Conservation (phyloP, 257 asterid species). For the Rauvolfia tetraphylla region DNA sequence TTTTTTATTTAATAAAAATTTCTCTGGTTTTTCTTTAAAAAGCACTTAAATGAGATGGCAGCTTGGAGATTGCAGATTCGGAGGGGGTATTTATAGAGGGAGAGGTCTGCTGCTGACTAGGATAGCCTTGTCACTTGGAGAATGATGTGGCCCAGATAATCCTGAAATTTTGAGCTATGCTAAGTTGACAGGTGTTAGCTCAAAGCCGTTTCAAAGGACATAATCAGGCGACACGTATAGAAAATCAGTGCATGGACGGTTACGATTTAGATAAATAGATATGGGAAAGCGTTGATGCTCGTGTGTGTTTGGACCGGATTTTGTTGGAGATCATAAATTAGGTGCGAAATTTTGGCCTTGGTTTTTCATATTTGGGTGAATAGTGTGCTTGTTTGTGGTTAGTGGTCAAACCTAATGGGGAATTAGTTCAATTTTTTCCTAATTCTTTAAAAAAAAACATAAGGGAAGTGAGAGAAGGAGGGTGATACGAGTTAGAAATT, state of each 20-base stretch:
- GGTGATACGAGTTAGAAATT: too few relatives aligned
- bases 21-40: not conserved
- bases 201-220: not conserved
- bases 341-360: constrained; percentile 19
- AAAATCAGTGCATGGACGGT: not conserved
- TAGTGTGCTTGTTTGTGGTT: constrained; percentile 12
- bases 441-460: not conserved
- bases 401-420: constrained; percentile 18
- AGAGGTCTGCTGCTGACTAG: constrained; percentile 19
- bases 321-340: not conserved
- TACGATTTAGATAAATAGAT: not conserved
- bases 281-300: not conserved
- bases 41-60: not conserved
- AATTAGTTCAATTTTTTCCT: not conserved
- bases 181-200: constrained; percentile 12
- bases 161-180: constrained; percentile 8
- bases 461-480: too few relatives aligned
- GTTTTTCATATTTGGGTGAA: constrained; percentile 1
- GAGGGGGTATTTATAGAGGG: constrained; percentile 14
- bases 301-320: not conserved
- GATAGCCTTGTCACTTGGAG: constrained; percentile 33
- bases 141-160: constrained; percentile 26
- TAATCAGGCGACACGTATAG: constrained; percentile 1
- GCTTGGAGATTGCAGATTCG: not conserved
- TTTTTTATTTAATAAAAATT: not conserved